phyloP scores from a whole-genome alignment of 2,329 filamentous ascomycete species.

The Penicillium sp. region DNA sequence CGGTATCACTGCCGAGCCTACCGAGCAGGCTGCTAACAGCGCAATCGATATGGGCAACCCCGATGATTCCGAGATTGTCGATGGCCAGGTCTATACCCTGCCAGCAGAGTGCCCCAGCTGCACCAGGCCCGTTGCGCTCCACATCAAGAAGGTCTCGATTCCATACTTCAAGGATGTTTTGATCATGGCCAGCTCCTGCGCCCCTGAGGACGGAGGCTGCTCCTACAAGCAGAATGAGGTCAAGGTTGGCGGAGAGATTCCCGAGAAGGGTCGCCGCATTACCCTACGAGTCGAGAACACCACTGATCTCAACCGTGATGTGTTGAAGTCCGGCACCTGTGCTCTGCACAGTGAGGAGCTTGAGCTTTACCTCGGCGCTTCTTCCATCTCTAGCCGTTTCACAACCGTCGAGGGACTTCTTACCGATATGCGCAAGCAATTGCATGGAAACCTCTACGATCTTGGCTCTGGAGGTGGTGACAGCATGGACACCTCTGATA shows the following conservation, averaged over 20 bases:
- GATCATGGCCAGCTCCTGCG: slow-evolving; percentile 7
- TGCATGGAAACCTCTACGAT: slow-evolving; percentile 82
- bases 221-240: slow-evolving; percentile 96
- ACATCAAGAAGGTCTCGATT: slow-evolving; percentile 91
- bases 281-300: slow-evolving; percentile 64
- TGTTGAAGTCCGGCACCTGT: slow-evolving; percentile 95
- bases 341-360: slow-evolving; percentile 85
- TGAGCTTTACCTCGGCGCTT: slow-evolving; percentile 55
- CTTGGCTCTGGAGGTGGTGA: slow-evolving; percentile 72
- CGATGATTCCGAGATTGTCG: slow-evolving; percentile 78
- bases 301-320: slow-evolving; percentile 85
- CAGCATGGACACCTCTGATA: slow-evolving; percentile 69
- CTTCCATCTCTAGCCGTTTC: slow-evolving; percentile 61
- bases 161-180: slow-evolving; percentile 93
- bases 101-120: slow-evolving; percentile 91
- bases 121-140: slow-evolving; percentile 80
- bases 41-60: slow-evolving; percentile 53
- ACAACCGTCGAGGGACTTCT: slow-evolving; percentile 94
- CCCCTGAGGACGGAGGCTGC: slow-evolving; percentile 53
- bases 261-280: slow-evolving; percentile 65
- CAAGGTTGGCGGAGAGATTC: slow-evolving; percentile 93
- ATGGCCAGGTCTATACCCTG: slow-evolving; percentile 91
- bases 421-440: slow-evolving; percentile 87
- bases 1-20: slow-evolving; percentile 64
- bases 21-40: slow-evolving; percentile 34